These are phyloP conservation scores for Oxytropis ochrocephala DNA, from an alignment of 306 rosid genomes.

Conservation along the genomic window DNA sequence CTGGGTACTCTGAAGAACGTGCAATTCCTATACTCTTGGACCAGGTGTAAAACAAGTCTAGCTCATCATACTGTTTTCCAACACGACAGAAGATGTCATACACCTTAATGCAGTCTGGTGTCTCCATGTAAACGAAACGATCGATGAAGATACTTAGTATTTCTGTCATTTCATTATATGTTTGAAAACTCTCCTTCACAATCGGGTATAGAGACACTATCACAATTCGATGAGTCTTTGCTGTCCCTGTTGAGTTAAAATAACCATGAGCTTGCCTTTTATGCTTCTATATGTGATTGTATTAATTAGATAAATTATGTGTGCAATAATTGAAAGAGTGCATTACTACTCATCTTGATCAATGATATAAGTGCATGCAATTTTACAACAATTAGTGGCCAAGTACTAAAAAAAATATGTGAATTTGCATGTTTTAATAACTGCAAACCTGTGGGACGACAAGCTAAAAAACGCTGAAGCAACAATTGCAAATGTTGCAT, in stretches of 20 bases:
- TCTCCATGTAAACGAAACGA: conserved; percentile 53
- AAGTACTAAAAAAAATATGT: background rate
- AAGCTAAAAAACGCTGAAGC: conserved; percentile 72
- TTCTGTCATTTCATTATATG: conserved; percentile 56
- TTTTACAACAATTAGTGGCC: background rate
- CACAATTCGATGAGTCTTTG: conserved; percentile 63
- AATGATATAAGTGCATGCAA: background rate
- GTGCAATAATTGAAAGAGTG: background rate
- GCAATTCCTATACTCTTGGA: conserved; percentile 54
- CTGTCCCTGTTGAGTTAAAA: conserved; percentile 44
- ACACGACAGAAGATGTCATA: conserved; percentile 72
- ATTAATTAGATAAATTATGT: background rate
- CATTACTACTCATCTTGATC: background rate
- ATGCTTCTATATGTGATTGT: background rate
- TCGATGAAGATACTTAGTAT: conserved; percentile 50
- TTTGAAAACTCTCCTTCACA: conserved; percentile 72
- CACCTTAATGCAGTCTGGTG: conserved; percentile 48
- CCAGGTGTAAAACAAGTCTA: conserved; percentile 67
- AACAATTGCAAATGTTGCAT: conserved; percentile 76
- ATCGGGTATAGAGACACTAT: conserved; percentile 65
- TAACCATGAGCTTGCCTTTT: background rate
- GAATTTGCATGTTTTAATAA: background rate
- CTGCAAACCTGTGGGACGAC: conserved; percentile 84
- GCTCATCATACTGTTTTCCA: conserved; percentile 76
- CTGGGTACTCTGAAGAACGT: conserved; percentile 76